Base-by-base conservation (phyloP, 108 stramenopile genomes). In the Cyclostephanos tholiformis region DNA sequence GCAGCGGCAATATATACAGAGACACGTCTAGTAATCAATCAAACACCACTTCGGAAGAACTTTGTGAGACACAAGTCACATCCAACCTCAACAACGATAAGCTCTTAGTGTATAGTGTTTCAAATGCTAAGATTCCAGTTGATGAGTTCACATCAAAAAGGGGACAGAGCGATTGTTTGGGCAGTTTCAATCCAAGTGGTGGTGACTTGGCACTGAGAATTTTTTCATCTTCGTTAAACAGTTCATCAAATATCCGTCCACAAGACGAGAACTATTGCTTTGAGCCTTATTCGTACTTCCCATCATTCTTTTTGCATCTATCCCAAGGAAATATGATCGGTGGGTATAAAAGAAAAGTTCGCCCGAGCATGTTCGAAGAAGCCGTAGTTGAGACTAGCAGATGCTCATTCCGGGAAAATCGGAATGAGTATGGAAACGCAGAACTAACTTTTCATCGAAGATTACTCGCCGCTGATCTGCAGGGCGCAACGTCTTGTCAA, bases 231-330 rank as follows among this genome's bases (percentile, higher is more conserved):
- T 62, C 38, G 16, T 64, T 63, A 38, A 59, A 75, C 38, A 22
- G 29, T 48, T 25, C 53, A 39, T 22, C 52, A 19, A 19, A 17
- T 19, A 50, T 13, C 19, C 12, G 58, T 51, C 56, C 65, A 49
- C 25, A 53, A 32, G 89, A 89, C 64, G 88, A 86, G 9, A 87
- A 79, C 63, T 79, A 85, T 69, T 88, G 89, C 3, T 66, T 41
- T 26, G 91, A 94, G 68, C 61, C 85, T 44, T 39, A 88, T 29
- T 77, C 88, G 22, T 94, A 89, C 74, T 82, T 85, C 56, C 93
- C 93, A 22, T 83, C 93, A 19, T 71, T 87, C 32, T 65, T 88
- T 65, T 84, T 87, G 11, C 19, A 66, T 4, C 38, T 87, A n/a
- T 59, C 63, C 7, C 64, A 77, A 29, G 32, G 17, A 17, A 63